Evolutionary conservation across 2,329 filamentous ascomycete species (phyloP).

Genomic region (Claviceps sorghi): DNA sequence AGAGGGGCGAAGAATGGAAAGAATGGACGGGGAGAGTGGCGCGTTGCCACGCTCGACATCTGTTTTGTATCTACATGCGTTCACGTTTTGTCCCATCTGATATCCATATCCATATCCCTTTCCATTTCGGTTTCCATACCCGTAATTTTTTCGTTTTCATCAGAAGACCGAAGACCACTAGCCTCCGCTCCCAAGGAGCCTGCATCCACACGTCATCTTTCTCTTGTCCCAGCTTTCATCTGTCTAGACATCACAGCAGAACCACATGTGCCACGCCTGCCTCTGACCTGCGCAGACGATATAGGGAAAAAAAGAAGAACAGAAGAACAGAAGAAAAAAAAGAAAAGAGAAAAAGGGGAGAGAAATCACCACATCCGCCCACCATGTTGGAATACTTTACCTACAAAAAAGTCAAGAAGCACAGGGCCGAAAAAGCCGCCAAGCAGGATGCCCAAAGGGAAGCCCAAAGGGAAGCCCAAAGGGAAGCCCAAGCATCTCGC

Average conservation of each 20-base stretch:
- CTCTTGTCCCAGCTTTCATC: too few relatives aligned
- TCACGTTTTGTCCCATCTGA: not conserved
- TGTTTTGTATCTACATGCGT: not conserved
- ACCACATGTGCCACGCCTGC: too few relatives aligned
- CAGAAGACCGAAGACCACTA: too few relatives aligned
- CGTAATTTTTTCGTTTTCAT: not conserved
- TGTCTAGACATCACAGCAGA: not conserved
- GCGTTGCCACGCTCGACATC: not conserved
- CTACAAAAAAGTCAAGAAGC: constrained; percentile 49
- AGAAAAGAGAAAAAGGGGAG: not conserved
- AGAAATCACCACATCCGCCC: not conserved
- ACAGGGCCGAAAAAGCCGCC: constrained; percentile 34
- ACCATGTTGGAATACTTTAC: constrained; percentile 49
- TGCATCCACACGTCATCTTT: not conserved
- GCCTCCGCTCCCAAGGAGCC: not conserved
- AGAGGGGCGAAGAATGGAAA: not conserved
- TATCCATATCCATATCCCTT: not conserved
- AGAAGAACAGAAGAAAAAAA: too few relatives aligned
- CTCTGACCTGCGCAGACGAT: too few relatives aligned
- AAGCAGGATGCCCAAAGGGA: constrained; percentile 12
- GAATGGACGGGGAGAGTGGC: not conserved
- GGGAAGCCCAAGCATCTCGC: constrained; percentile 6
- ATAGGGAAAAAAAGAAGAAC: too few relatives aligned
- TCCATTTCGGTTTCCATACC: not conserved
- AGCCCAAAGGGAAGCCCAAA: constrained; percentile 7